Base-by-base conservation (phyloP, 179 eudicot genomes). In the Silene noctiflora region DNA sequence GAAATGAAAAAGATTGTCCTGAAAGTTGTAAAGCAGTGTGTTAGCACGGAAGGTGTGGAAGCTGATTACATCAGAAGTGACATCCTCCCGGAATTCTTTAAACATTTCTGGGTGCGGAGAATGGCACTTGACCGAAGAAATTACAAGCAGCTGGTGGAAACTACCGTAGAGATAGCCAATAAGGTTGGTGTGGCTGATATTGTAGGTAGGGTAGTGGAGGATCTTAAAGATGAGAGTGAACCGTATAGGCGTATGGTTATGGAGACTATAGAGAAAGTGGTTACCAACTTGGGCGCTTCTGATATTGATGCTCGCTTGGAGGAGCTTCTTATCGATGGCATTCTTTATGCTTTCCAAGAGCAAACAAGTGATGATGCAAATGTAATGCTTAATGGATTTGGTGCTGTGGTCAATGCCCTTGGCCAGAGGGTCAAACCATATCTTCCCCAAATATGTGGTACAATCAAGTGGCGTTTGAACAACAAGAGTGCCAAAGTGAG, bases 241-340 rank as follows among this genome's bases (percentile, higher is more conserved):
- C 98, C 98, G n/a, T 94, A 91, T 71, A 85, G 97, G 69, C 87
- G 97, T 76, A 94, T 94, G 98, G 97, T 94, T 66, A 91, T 94
- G 98, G 97, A 94, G 84, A 94, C 98, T 0, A 94, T 94, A 56
- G 97, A 91, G 86, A 94, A 91, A 76, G 97, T 94, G 63, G 98
- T 94, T 39, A 84, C 91, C 1, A 92, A 91, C 80, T 63, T 94
- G 86, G 97, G 97, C 51, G 95, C 98, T 53, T 91, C 98, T 48
- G 93, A 91, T 72, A 94, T 94, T 55, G 93, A 91, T 86, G 73
- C 96, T 68, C 92, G 97, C 31, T 86, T 94, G 82, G 98, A 94
- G 82, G 97, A 94, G 88, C 97, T 94, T 51, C 83, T 94, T 65
- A 91, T 94, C 76, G 98, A 94, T 81, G 98, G 97, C 1, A 94